Base-by-base conservation (phyloP, 345 rosid genomes). In the Carallia brachiata region DNA sequence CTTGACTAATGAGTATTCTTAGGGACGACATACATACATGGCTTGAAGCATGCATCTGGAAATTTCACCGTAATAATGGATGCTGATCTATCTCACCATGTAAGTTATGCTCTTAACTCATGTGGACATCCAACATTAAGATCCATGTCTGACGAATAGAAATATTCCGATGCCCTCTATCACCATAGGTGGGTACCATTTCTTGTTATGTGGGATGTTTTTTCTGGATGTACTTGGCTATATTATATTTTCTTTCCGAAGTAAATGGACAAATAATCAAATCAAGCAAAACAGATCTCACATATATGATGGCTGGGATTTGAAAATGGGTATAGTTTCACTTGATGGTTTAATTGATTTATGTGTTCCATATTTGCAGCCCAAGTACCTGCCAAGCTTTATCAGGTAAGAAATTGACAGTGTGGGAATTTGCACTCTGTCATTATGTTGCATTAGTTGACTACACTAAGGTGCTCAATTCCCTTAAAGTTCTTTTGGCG, bases 81-180 rank as follows among this genome's bases (percentile, higher is more conserved):
- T 84, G 99, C 99, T 75, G 99, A 95, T 88, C 84, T 95, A 55
- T 95, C 99, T 37, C 99, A 95, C 83, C 99, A 95, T 84, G 99
- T 90, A 85, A 89, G 96, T 71, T 23, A 63, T n/a, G 28, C 32
- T 30, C 13, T 59, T 28, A 15, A 47, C 36, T 40, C 17, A 18
- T 40, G 5, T 17, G 8, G 48, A 30, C 27, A 19, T 30, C 58
- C 18, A 8, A 8, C 27, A 28, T 71, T 63, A 8, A 40, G 32
- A 34, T 63, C 48, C 13, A 57, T n/a, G 5, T 54, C 53, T 40
- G 32, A 7, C 34, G 17, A 4, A 23, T 39, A 1, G 56, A 63
- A n/a, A 32, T 32, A 2, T 13, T n/a, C 16, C 1, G 47, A 27
- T 28, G 40, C 13, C 8, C 31, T 39, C 12, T 61, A 27, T 32